A percentile compares a stretch with the other conserved stretches of the same genome.
These are phyloP conservation scores for Elsinoe perseae DNA, from an alignment of 2,329 filamentous ascomycete species.

Conservation along the genomic window DNA sequence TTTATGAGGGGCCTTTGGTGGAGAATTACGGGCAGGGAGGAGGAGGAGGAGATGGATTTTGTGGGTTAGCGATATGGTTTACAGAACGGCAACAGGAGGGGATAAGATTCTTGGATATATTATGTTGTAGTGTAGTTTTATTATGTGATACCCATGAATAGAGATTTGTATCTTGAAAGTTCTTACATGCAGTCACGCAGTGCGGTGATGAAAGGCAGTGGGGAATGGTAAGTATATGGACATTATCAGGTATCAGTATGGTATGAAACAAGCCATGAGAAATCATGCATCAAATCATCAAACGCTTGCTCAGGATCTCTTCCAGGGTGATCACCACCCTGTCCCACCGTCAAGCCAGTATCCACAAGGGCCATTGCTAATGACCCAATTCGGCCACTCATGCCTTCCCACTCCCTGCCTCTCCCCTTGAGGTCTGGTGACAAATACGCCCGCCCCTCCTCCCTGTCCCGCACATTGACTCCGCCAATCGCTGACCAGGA, in stretches of 20 bases:
- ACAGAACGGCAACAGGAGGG: background rate
- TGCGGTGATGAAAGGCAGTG: too few relatives aligned
- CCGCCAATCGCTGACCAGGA: slow-evolving; percentile 1
- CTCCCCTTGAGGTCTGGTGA: slow-evolving; percentile 1
- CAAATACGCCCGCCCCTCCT: background rate
- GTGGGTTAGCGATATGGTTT: background rate
- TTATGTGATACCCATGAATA: slow-evolving; percentile 10
- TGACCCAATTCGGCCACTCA: slow-evolving; percentile 10
- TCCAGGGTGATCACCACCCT: slow-evolving; percentile 12
- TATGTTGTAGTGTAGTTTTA: background rate
- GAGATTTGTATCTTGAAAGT: too few relatives aligned
- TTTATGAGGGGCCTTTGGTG: slow-evolving; percentile 59
- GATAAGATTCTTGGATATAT: slow-evolving; percentile 7
- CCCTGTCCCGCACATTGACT: slow-evolving; percentile 5
- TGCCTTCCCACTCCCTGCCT: background rate
- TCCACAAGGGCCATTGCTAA: slow-evolving; percentile 15
- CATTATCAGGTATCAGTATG: too few relatives aligned
- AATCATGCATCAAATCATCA: too few relatives aligned
- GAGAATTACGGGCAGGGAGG: slow-evolving; percentile 33
- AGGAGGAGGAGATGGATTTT: slow-evolving; percentile 33
- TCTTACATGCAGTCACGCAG: too few relatives aligned
- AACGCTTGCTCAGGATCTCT: too few relatives aligned
- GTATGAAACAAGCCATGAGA: too few relatives aligned
- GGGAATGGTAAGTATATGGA: too few relatives aligned
- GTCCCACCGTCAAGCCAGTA: slow-evolving; percentile 2